Evolutionary conservation across 2,329 filamentous ascomycete species (phyloP).

Genomic region (Claviceps spartinae): DNA sequence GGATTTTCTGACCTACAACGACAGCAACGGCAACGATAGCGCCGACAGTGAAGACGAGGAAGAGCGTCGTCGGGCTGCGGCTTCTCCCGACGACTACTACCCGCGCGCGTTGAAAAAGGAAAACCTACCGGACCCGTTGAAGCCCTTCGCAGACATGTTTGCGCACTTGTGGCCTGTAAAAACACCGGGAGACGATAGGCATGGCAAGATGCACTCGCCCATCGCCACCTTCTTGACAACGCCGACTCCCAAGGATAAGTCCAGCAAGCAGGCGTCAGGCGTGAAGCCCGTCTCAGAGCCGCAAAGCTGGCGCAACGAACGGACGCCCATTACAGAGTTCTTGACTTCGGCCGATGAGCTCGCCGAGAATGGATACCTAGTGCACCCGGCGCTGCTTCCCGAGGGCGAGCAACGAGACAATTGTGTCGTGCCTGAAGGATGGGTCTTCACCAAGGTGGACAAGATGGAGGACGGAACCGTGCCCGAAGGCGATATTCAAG

Average conservation of each 20-base stretch:
- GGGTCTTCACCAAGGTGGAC: slow-evolving; percentile 66
- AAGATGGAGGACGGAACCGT: slow-evolving; percentile 52
- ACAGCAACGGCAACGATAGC: neutral
- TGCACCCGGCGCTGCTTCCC: slow-evolving; percentile 66
- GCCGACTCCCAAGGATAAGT: slow-evolving; percentile 54
- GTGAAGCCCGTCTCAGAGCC: slow-evolving; percentile 49
- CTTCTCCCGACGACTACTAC: slow-evolving; percentile 46
- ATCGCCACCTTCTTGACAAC: slow-evolving; percentile 71
- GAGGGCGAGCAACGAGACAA: slow-evolving; percentile 40
- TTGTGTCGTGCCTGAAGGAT: slow-evolving; percentile 50
- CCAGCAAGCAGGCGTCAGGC: slow-evolving; percentile 29
- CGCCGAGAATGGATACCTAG: slow-evolving; percentile 65
- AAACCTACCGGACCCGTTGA: slow-evolving; percentile 38
- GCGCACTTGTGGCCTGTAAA: slow-evolving; percentile 79
- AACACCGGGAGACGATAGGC: slow-evolving; percentile 73
- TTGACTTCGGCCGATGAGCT: slow-evolving; percentile 61
- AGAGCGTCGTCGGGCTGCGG: slow-evolving; percentile 15
- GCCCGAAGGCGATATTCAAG: slow-evolving; percentile 57
- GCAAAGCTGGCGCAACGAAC: slow-evolving; percentile 56
- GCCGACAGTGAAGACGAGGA: slow-evolving; percentile 14
- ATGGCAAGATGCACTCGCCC: slow-evolving; percentile 73
- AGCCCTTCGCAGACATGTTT: slow-evolving; percentile 70
- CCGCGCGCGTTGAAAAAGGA: slow-evolving; percentile 39
- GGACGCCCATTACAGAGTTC: slow-evolving; percentile 72
- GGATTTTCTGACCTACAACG: slow-evolving; percentile 34